Evolutionary conservation across 805 yeast genomes (phyloP).

Genomic region (Saccharomycopsis vini): DNA sequence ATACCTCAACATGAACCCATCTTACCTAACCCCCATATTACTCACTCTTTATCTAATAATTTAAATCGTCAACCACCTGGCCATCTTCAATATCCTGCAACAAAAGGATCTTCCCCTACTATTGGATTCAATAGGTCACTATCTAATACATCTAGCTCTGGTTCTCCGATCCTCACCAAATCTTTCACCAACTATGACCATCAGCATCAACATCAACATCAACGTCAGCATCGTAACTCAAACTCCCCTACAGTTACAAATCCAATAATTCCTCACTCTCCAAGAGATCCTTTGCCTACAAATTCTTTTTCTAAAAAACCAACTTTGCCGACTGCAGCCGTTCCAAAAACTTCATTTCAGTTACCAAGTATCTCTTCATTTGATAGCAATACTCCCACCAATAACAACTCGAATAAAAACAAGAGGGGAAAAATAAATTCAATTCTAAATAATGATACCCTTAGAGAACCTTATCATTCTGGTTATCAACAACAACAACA

Average conservation of each 20-base stretch:
- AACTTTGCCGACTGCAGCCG: not conserved
- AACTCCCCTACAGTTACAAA: constrained; percentile 6
- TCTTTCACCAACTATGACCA: constrained; percentile 2
- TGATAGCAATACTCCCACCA: not conserved
- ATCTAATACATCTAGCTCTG: not conserved
- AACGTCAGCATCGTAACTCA: constrained; percentile 14
- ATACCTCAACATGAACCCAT: not conserved
- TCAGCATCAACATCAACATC: constrained; percentile 18
- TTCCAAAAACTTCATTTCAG: constrained; percentile 8
- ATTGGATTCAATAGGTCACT: no score
- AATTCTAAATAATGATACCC: constrained; percentile 1
- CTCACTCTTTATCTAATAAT: not conserved
- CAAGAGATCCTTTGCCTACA: not conserved
- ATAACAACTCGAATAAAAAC: not conserved
- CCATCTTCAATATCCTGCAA: not conserved
- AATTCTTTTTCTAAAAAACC: not conserved
- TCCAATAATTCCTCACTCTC: not conserved
- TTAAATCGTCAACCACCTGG: no score
- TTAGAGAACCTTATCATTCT: no score
- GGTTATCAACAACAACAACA: no score
- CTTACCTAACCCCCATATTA: not conserved
- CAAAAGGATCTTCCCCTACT: not conserved
- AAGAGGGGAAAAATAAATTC: not conserved
- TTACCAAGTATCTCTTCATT: constrained; percentile 7
- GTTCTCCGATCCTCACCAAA: not conserved